Percentiles rank a stretch among this genome's conserved stretches.
Conservation (phyloP, 2,329 filamentous ascomycete species). For the Acrodontium crateriforme region DNA sequence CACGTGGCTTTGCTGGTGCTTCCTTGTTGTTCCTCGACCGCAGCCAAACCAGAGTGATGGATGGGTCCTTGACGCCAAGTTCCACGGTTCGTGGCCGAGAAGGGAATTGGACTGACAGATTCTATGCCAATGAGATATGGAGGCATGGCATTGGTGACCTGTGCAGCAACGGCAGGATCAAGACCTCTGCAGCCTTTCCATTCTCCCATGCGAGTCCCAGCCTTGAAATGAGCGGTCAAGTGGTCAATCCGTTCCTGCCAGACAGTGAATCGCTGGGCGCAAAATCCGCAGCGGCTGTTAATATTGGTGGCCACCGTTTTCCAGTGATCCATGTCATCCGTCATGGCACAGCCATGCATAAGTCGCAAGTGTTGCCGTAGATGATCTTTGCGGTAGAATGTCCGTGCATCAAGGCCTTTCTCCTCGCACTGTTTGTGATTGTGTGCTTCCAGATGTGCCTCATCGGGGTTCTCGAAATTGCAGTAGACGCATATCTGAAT, state of each 20-base stretch:
- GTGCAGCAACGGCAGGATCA: conserved; percentile 32
- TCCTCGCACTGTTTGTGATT: conserved; percentile 53
- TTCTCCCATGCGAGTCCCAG: conserved; percentile 37
- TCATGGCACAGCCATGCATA: conserved; percentile 48
- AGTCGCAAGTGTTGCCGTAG: conserved; percentile 46
- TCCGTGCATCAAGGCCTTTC: conserved; percentile 47
- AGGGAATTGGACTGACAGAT: conserved; percentile 31
- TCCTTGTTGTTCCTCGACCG: background rate
- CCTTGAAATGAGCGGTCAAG: conserved; percentile 41
- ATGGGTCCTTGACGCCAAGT: conserved; percentile 11
- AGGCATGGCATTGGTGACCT: conserved; percentile 38
- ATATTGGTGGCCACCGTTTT: conserved; percentile 42
- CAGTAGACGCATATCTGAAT: conserved; percentile 47
- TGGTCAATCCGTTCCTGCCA: conserved; percentile 42
- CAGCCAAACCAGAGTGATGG: too few relatives aligned
- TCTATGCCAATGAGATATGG: conserved; percentile 38
- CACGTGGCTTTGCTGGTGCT: conserved; percentile 23
- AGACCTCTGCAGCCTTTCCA: conserved; percentile 44
- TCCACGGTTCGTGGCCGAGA: conserved; percentile 27
- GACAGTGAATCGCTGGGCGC: conserved; percentile 30
- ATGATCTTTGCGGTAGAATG: conserved; percentile 50
- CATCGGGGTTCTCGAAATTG: conserved; percentile 37
- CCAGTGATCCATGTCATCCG: conserved; percentile 52
- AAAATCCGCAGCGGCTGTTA: conserved; percentile 42
- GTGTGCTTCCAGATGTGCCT: conserved; percentile 45